Evolutionary conservation across 192 early-diverging fungal species (phyloP), one percentile per base, ranked within the genome.

Genomic region (Entomortierella chlamydospora): DNA sequence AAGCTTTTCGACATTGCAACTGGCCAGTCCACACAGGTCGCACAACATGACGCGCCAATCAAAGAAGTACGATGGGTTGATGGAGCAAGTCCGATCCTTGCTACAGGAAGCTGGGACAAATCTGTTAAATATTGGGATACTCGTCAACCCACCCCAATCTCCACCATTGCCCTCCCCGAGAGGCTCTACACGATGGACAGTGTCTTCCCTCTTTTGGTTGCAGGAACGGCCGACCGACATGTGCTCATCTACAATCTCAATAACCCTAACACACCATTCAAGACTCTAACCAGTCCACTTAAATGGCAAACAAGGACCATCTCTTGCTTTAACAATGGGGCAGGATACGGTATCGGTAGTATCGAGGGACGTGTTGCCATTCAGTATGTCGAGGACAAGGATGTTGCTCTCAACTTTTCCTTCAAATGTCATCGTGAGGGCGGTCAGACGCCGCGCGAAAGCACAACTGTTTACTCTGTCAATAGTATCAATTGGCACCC

Each of bases 71-170:
- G 88, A 58, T 97, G 89, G 71, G 87, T 97, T 3, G 93, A 98
- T 59, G 86, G 72, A 71, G 76, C 72, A 47, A 84, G 87, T 33
- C 76, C 76, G 4, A 90, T 97, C 45, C 47, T 96, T 28, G 94
- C 92, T 2, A 98, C 97, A 11, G 97, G 93, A 30, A 91, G 93
- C 58, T 99, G 96, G 96, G 97, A 99, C 83, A 98, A 98, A 82
- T 96, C 93, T 12, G 62, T 97, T 57, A 95, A 83, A 86, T 99
- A 97, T 81, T 99, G 97, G 97, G 97, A 99, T 82, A 74, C 93
- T 54, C 89, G 97, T 42, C 86, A 88, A 59, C 91, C 88, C 62
- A 82, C 82, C 43, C 96, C 97, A 1, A 89, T 93, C 23, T 89
- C 87, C 12, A 90, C 86, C 23, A 86, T 95, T 15, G 76, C 72